phyloP scores from a whole-genome alignment of 2,329 filamentous ascomycete species.

The Botrytis tulipae region DNA sequence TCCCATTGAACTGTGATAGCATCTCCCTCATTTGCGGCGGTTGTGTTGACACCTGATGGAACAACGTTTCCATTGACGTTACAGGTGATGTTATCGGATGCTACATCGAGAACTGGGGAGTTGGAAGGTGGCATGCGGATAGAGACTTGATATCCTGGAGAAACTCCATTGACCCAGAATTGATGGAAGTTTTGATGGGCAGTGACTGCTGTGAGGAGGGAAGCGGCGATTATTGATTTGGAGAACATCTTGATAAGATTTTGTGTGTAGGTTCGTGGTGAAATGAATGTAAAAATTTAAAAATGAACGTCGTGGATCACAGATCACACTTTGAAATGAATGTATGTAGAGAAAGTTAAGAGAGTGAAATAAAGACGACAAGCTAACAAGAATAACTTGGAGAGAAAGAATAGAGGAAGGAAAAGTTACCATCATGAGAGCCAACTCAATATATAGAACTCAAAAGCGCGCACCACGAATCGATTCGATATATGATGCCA shows the following conservation, averaged over 20 bases:
- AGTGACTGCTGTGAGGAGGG: slow-evolving; percentile 35
- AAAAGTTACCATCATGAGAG: background rate
- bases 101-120: slow-evolving; percentile 49
- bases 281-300: slow-evolving; percentile 32
- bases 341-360: background rate
- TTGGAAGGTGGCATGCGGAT: slow-evolving; percentile 50
- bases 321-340: slow-evolving; percentile 17
- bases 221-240: slow-evolving; percentile 30
- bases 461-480: background rate
- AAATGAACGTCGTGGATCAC: slow-evolving; percentile 25
- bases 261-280: background rate
- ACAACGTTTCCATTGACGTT: slow-evolving; percentile 43
- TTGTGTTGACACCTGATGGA: slow-evolving; percentile 37
- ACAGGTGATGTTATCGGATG: slow-evolving; percentile 49
- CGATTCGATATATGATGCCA: background rate
- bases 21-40: slow-evolving; percentile 39
- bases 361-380: background rate
- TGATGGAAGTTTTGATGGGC: slow-evolving; percentile 45
- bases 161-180: slow-evolving; percentile 43
- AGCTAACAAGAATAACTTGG: slow-evolving; percentile 16
- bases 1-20: slow-evolving; percentile 43
- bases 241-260: slow-evolving; percentile 32
- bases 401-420: background rate
- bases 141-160: slow-evolving; percentile 39
- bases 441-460: slow-evolving; percentile 12